These are phyloP conservation scores for Rhizopogon salebrosus DNA, from an alignment of 768 basidiomycete genomes.

Conservation along the genomic window DNA sequence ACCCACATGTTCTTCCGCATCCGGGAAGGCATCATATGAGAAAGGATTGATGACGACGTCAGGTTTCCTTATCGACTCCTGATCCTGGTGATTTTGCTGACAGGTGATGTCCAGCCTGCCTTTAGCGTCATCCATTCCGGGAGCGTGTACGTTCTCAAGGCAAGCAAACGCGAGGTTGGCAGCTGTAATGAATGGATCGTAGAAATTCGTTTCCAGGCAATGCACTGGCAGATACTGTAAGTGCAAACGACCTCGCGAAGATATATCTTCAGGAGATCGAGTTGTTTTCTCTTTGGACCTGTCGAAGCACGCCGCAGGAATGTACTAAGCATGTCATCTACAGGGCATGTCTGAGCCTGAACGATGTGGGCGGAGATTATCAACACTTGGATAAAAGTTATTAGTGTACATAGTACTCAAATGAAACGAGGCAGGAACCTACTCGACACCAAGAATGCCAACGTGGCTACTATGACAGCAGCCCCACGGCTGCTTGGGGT, in stretches of 20 bases:
- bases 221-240: neutral
- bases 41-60: conserved; percentile 1
- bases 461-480: neutral
- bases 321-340: neutral
- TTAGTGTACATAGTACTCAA: neutral
- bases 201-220: neutral
- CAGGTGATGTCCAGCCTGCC: neutral
- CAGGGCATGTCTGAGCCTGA: neutral
- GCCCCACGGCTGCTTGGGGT: neutral
- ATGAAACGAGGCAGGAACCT: neutral
- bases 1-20: neutral
- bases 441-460: neutral
- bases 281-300: neutral
- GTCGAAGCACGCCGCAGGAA: neutral
- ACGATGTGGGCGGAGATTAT: neutral
- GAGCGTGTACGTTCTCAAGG: neutral
- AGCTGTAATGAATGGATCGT: neutral
- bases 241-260: neutral
- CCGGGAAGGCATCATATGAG: neutral
- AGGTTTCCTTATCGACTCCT: neutral
- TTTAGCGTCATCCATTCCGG: neutral
- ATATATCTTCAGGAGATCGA: neutral
- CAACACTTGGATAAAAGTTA: neutral
- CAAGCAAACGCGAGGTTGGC: neutral
- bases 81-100: neutral